Evolutionary conservation across 2,329 filamentous ascomycete species (phyloP), one percentile per base, ranked within the genome.

Genomic region (Pezicula radicicola): DNA sequence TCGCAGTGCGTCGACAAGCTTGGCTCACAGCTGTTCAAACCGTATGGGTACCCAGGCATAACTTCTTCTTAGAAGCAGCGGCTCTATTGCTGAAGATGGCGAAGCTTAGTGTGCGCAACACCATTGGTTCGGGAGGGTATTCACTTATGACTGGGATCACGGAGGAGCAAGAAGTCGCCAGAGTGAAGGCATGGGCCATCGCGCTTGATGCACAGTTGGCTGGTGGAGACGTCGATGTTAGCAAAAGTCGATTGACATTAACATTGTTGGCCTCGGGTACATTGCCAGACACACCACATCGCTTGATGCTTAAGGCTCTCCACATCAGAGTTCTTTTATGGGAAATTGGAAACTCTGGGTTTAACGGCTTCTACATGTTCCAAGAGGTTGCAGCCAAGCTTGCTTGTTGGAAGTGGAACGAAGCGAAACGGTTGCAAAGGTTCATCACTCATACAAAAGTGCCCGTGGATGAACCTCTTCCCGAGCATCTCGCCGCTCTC

Each of bases 1-100:
- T 95, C 51, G 84, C 94, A 60, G 88, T 96, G 43, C 87, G 91
- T 47, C 85, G 88, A 54, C 89, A 91, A 67, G 92, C 92, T 30
- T 97, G 93, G 92, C 84, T 95, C 52, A 97, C 92, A 3, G 89
- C 92, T 7, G 87, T 96, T 53, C 92, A 96, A 70, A 93, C 88
- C 4, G 89, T 96, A 21, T 95, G 91, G 82, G 89, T 97, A 13
- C 93, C 93, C 10, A 83, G 87, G 18, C 90, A 96, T 68, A 89
- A 87, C 60, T 92, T 96, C 67, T 79, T 93, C 59, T 82, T 95
- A 3, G 93, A 96, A 68, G 87, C 89, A 50, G 84, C 89, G 15
- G 92, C 91, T 3, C 78, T 97, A 21, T 77, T 85, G 6, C 75
- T 91, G 40, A 94, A 96, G 74, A 89, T 86, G 50, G 70, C 88